Conservation (phyloP, 331 rosid species). For the Spiraea crenata region DNA sequence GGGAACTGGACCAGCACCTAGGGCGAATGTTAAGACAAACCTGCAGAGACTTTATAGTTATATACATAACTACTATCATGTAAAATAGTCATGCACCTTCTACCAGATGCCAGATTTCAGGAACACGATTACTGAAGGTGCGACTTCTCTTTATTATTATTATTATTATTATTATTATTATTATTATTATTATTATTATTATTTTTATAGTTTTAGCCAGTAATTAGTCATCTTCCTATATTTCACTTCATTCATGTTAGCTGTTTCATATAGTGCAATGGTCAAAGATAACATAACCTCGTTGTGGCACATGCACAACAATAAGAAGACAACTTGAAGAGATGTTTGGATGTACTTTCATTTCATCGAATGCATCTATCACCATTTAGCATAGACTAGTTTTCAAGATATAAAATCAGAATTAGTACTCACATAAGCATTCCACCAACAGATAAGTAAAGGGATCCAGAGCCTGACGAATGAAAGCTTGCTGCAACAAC, state of each 20-base stretch:
- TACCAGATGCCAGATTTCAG: no score
- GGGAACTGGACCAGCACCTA: conserved; percentile 99
- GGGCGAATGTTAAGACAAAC: conserved; percentile 87
- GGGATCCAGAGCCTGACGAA: conserved; percentile 43
- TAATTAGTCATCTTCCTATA: background rate
- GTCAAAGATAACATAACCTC: background rate
- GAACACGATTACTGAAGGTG: no score
- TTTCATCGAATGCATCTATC: conserved; percentile 14
- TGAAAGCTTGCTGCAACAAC: conserved; percentile 64
- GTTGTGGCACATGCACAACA: background rate
- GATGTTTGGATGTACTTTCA: background rate
- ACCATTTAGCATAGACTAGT: background rate
- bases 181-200: no score
- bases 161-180: no score
- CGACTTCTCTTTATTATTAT: no score
- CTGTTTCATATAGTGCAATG: background rate
- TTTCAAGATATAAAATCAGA: conserved; percentile 14
- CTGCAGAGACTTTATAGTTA: conserved; percentile 45
- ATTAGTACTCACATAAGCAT: conserved; percentile 76
- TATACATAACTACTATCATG: background rate
- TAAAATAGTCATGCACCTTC: no score
- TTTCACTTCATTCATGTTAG: background rate
- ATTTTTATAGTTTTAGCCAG: background rate
- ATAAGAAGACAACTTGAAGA: conserved; percentile 14
- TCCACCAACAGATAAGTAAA: conserved; percentile 88